Evolutionary conservation across 2,329 filamentous ascomycete genomes (phyloP).

Genomic region (Claviceps sorghi): DNA sequence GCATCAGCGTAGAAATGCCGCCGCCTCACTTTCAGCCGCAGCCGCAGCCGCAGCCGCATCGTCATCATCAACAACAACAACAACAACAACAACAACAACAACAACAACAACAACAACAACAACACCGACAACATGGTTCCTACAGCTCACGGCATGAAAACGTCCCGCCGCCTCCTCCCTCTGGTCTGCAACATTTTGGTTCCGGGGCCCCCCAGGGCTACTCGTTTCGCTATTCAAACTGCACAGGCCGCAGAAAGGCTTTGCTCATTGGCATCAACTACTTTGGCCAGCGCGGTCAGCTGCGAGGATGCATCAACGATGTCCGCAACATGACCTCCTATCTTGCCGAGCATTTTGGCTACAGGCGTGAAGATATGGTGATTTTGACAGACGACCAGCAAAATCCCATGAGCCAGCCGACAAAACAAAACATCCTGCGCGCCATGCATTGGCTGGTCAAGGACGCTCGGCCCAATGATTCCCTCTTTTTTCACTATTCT

Average conservation of each 20-base stretch:
- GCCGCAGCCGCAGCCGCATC: constrained; percentile 7
- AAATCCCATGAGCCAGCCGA: constrained; percentile 93
- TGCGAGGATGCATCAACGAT: constrained; percentile 91
- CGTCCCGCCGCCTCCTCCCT: constrained; percentile 54
- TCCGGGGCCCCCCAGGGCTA: constrained; percentile 68
- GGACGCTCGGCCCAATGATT: constrained; percentile 82
- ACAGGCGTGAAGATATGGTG: constrained; percentile 94
- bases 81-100: background rate
- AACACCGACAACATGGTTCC: constrained; percentile 7
- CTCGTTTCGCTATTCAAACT: constrained; percentile 81
- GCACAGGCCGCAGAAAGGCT: constrained; percentile 77
- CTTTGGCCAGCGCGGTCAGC: constrained; percentile 79
- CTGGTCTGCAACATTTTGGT: constrained; percentile 57
- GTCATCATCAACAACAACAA: background rate
- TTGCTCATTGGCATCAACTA: constrained; percentile 93
- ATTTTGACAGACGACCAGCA: constrained; percentile 92
- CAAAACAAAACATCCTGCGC: constrained; percentile 84
- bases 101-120: constrained; percentile 1
- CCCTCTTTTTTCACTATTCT: constrained; percentile 94
- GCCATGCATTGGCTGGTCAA: constrained; percentile 98
- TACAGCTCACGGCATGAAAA: constrained; percentile 8
- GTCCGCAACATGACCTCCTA: constrained; percentile 95
- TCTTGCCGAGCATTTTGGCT: constrained; percentile 75
- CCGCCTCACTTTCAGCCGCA: constrained; percentile 1
- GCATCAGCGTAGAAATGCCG: constrained; percentile 8